phyloP scores from a whole-genome alignment of 2,329 filamentous ascomycete genomes.

The Davidsoniella neocaledoniae region DNA sequence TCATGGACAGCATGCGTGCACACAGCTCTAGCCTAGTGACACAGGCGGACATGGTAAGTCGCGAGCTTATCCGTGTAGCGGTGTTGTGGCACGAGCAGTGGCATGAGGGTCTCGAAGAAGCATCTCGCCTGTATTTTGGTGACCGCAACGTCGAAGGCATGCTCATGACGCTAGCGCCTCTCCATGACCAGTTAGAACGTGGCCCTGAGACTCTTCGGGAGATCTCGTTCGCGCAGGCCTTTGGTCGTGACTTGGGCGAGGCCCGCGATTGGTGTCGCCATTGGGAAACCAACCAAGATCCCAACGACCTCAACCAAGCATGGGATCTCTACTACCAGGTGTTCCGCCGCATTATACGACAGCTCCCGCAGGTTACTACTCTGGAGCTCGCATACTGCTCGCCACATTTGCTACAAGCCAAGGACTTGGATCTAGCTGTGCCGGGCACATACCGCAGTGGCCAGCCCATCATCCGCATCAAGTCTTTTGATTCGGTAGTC shows the following conservation, averaged over 20 bases:
- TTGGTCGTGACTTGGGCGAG: conserved; percentile 86
- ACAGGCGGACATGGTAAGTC: conserved; percentile 86
- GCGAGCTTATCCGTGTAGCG: conserved; percentile 90
- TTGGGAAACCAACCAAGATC: conserved; percentile 74
- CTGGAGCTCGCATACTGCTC: conserved; percentile 95
- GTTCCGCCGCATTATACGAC: conserved; percentile 85
- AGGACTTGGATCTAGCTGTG: conserved; percentile 81
- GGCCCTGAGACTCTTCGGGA: conserved; percentile 88
- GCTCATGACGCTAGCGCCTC: conserved; percentile 76
- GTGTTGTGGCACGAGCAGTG: conserved; percentile 98
- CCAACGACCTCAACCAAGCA: conserved; percentile 89
- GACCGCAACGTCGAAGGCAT: conserved; percentile 96
- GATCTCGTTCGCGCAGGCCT: conserved; percentile 94
- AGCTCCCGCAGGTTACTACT: conserved; percentile 80
- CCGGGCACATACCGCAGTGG: conserved; percentile 82
- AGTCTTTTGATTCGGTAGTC: conserved; percentile 77
- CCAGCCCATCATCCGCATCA: conserved; percentile 63
- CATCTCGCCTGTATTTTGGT: conserved; percentile 89
- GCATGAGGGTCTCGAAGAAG: conserved; percentile 96
- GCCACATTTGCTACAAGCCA: conserved; percentile 72
- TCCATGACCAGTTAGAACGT: conserved; percentile 80
- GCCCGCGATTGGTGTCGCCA: conserved; percentile 92
- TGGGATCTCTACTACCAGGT: conserved; percentile 99
- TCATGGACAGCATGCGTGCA: conserved; percentile 96
- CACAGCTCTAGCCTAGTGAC: conserved; percentile 87